Base-by-base conservation (phyloP, 192 early-diverging fungal genomes). In the Entomortierella parvispora region DNA sequence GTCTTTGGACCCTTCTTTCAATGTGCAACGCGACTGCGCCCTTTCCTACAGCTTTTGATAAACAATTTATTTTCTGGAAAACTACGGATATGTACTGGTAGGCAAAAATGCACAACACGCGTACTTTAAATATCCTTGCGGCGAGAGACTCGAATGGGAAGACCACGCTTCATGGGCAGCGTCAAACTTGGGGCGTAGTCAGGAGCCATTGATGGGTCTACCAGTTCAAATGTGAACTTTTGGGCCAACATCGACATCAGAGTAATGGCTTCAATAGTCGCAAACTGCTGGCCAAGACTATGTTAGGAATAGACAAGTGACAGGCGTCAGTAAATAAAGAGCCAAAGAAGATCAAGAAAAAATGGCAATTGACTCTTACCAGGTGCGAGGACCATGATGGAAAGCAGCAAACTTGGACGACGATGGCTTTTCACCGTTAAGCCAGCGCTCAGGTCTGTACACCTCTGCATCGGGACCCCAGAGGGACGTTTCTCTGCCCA, bases 381-480 rank as follows among this genome's bases (percentile, higher is more conserved):
- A 81, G 34, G 60, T 62, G 44, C 84, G 65, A 52, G 88, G 88
- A 28, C 87, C 88, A 42, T 69, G 81, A 50, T 90, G 72, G 84
- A 90, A 90, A n/a, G 80, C 72, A 43, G 76, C 52, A 60, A 81
- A 89, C 77, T 86, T 82, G 47, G 79, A 79, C 12, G 68, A 80
- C 7, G 53, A 65, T 11, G 68, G 71, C 31, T 71, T 69, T 31
- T 75, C 80, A 11, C 43, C 69, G 1, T 32, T 34, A 22, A 89
- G 61, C 87, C 91, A 93, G 15, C 90, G 79, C 33, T 89, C 85
- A 28, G 92, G 92, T 8, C 80, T 68, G 68, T 89, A 93, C 44
- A 82, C 68, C 32, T 58, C 69, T 1, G 89, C 90, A 71, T 92
- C 86, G 17, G 61, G 40, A 15, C 91, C 91, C 91, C 90, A 93